Conservation (phyloP, 345 rosid species). For the Iberis pinnata region DNA sequence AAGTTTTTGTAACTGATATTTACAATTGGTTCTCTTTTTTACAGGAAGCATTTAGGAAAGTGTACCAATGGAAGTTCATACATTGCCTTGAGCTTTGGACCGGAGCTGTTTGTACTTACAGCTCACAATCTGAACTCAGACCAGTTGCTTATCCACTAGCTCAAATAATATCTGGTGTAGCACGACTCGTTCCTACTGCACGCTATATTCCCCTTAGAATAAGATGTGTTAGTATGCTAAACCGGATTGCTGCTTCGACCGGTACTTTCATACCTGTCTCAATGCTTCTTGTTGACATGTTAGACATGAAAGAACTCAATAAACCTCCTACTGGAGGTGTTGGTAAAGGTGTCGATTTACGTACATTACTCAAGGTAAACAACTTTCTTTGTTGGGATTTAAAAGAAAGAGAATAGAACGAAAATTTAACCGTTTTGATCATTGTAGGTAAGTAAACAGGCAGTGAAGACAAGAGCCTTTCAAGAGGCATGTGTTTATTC, state of each 20-base stretch:
- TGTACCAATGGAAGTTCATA: constrained; percentile 93
- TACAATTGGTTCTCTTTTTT: constrained; percentile 15
- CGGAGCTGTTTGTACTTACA: constrained; percentile 69
- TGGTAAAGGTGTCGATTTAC: constrained; percentile 82
- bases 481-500: constrained; percentile 90
- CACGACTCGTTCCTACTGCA: constrained; percentile 88
- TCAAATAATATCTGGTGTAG: constrained; percentile 84
- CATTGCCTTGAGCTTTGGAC: constrained; percentile 99
- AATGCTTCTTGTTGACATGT: constrained; percentile 87
- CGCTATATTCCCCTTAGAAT: constrained; percentile 86
- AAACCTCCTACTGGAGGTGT: constrained; percentile 79
- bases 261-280: constrained; percentile 82
- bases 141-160: constrained; percentile 88
- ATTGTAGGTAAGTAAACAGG: constrained; percentile 64
- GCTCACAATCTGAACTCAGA: constrained; percentile 62
- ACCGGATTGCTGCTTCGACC: constrained; percentile 67
- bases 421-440: not conserved
- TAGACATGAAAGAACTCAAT: constrained; percentile 90
- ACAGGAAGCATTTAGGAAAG: constrained; percentile 87
- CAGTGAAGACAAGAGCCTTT: constrained; percentile 79
- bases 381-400: not conserved
- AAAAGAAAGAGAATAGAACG: not conserved
- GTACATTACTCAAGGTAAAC: constrained; percentile 63
- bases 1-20: not conserved
- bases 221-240: constrained; percentile 89